These are phyloP conservation scores for Haematococcus lacustris DNA, from an alignment of 139 green algal species.

Conservation along the genomic window DNA sequence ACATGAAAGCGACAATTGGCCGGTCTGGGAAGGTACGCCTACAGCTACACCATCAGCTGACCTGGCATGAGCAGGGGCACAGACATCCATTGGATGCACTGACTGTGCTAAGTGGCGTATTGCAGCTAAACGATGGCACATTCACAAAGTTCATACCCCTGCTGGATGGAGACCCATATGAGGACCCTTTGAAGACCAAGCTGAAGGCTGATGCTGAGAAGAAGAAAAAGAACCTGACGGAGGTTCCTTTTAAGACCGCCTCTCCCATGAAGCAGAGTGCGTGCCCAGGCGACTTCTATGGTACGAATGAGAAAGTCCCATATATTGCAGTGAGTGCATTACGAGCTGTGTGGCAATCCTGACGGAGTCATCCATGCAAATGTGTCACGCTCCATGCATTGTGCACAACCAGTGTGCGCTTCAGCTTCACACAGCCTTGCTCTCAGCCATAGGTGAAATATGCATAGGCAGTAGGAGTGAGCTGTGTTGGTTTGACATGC, in stretches of 20 bases:
- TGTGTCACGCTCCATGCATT: neutral
- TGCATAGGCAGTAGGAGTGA: no score
- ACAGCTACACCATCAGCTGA: neutral
- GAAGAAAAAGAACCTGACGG: conserved; percentile 28
- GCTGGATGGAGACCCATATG: conserved; percentile 39
- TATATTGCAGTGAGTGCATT: conserved; percentile 43
- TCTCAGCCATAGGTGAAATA: no score
- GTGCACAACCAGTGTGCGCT: no score
- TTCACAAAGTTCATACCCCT: conserved; percentile 55
- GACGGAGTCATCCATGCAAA: no score
- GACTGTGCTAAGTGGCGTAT: no score
- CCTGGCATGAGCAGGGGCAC: neutral
- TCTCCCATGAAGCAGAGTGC: conserved; percentile 54
- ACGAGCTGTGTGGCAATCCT: no score
- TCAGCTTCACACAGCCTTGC: no score
- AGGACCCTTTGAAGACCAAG: conserved; percentile 24
- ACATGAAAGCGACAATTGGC: conserved; percentile 27
- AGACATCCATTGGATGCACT: neutral
- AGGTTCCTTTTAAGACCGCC: conserved; percentile 42
- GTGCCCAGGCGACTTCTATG: conserved; percentile 37
- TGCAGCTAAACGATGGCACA: conserved; percentile 36
- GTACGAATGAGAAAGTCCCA: conserved; percentile 36
- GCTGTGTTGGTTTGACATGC: no score
- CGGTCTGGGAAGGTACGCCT: conserved; percentile 29
- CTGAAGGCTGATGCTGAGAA: conserved; percentile 25